These are phyloP conservation scores for Fusarium kyushuense DNA, from an alignment of 2,329 filamentous ascomycete species.

Conservation along the genomic window DNA sequence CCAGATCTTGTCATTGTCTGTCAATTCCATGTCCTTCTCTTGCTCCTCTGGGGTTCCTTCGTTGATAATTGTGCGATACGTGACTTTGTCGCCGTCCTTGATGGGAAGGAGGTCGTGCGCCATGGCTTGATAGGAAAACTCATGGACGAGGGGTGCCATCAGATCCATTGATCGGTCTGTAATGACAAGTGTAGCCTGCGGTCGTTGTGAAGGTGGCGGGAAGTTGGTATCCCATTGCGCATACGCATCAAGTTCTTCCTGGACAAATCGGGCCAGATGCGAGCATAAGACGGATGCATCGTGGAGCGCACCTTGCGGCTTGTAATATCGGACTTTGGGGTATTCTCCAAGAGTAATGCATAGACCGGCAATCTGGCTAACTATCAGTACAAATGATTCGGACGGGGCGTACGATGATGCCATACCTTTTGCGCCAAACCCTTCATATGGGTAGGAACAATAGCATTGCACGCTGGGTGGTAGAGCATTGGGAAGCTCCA, in stretches of 20 bases:
- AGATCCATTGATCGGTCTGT: conserved; percentile 95
- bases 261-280: conserved; percentile 90
- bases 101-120: conserved; percentile 92
- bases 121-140: conserved; percentile 99
- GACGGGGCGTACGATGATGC: not conserved
- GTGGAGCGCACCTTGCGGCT: conserved; percentile 78
- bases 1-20: conserved; percentile 94
- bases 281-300: conserved; percentile 89
- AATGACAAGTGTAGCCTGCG: conserved; percentile 85
- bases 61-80: conserved; percentile 84
- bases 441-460: conserved; percentile 87
- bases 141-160: conserved; percentile 87
- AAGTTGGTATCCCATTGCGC: conserved; percentile 87
- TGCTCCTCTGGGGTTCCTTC: conserved; percentile 77
- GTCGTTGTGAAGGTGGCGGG: conserved; percentile 81
- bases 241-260: conserved; percentile 91
- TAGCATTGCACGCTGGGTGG: conserved; percentile 87
- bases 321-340: conserved; percentile 91
- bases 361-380: conserved; percentile 64
- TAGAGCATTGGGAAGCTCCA: conserved; percentile 95
- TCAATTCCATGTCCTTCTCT: conserved; percentile 90
- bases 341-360: conserved; percentile 96
- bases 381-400: conserved; percentile 6
- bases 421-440: conserved; percentile 86
- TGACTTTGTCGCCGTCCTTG: conserved; percentile 88